Percentiles rank a stretch among this genome's conserved stretches.
Evolutionary conservation across 1,284 basidiomycete species (phyloP).

Genomic region (Ustilago xerochloae): DNA sequence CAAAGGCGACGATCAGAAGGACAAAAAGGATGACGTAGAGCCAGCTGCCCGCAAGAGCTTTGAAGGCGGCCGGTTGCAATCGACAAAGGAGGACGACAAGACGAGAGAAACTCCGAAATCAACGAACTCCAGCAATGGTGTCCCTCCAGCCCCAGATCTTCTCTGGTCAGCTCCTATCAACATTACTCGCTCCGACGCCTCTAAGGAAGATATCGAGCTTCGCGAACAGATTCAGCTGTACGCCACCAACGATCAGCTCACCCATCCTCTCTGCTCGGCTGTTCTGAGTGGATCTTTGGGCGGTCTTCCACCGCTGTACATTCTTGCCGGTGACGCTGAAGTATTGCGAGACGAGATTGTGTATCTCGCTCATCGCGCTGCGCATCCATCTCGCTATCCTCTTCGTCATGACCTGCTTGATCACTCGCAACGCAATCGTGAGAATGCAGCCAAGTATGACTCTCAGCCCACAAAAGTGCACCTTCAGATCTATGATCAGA

Average conservation of each 20-base stretch:
- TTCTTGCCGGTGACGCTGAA: conserved; percentile 87
- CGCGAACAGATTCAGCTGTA: conserved; percentile 84
- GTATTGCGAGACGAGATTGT: conserved; percentile 89
- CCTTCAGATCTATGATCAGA: conserved; percentile 75
- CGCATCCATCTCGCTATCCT: conserved; percentile 81
- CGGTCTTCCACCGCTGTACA: conserved; percentile 85
- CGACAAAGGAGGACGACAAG: background rate
- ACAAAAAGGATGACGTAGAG: conserved; percentile 9
- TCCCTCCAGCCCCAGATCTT: conserved; percentile 44
- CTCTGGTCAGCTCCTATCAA: conserved; percentile 53
- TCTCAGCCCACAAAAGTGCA: conserved; percentile 85
- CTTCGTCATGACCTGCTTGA: conserved; percentile 74
- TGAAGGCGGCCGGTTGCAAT: conserved; percentile 18
- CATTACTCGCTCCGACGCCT: conserved; percentile 26
- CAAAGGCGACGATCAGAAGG: background rate
- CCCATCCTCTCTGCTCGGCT: conserved; percentile 87
- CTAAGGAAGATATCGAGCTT: conserved; percentile 42
- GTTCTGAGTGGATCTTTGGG: conserved; percentile 81
- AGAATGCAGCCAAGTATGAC: conserved; percentile 64
- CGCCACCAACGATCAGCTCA: conserved; percentile 82
- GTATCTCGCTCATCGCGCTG: conserved; percentile 86
- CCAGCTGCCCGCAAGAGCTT: conserved; percentile 29
- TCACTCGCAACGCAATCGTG: conserved; percentile 68
- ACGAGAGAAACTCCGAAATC: background rate
- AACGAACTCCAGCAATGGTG: background rate